Evolutionary conservation across 352 stramenopile genomes (phyloP), one percentile per base, ranked within the genome.

Genomic region (Globisporangium ultimum): DNA sequence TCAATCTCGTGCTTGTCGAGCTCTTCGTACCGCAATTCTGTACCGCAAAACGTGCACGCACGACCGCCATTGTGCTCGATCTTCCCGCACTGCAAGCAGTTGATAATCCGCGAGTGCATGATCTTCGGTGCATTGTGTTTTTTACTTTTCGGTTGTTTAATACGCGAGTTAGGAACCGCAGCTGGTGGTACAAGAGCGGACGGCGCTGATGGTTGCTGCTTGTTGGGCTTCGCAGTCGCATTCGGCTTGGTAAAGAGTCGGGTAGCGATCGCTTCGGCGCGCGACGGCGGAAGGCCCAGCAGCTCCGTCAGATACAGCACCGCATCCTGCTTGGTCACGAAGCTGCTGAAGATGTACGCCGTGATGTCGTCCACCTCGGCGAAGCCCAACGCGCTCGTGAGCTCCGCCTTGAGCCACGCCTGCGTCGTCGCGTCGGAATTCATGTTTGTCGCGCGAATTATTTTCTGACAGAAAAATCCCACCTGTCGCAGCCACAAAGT

Each of bases 331-430:
- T 75, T 73, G 18, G 71, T 71, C 47, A 62, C 34, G 60, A 91
- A 87, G 10, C 60, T 71, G 48, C 45, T 75, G 42, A 70, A 63
- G 24, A 89, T 63, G 58, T 91, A 88, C 14, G 34, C 51, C 11
- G 77, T 70, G 55, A 91, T 91, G 55, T 91, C 82, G 34, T 85
- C 74, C 41, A 91, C 82, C 52, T 91, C 79, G 7, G 64, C 55
- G 65, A 91, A 91, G 52, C 82, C 82, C 55, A 91, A 66, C 22
- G 78, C 77, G 58, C 58, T 72, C 71, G 68, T 63, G 36, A 89
- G 70, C 72, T 91, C 81, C 15, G 46, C 21, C 60, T 79, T 83
- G 43, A 91, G 75, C 79, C 75, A 89, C 45, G 60, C 32, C 22
- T 55, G 72, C n/a, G 66, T 81, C 21, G 66, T 54, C 24, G 61